Evolutionary conservation across 805 yeast genomes (phyloP), one percentile per base, ranked within the genome.

Genomic region (Candida peoriensis): DNA sequence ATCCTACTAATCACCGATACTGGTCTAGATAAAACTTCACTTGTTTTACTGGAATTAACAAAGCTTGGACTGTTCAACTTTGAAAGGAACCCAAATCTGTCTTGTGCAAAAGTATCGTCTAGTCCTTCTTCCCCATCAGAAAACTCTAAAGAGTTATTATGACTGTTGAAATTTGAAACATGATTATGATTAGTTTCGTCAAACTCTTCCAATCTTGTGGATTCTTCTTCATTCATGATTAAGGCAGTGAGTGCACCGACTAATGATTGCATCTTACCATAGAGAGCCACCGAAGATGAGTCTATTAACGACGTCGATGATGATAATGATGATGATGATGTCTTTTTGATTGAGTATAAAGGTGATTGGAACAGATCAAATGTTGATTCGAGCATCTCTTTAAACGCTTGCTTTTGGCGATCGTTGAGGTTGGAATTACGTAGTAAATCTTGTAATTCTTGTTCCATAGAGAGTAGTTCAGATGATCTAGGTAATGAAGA

Each of bases 381-480:
- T 1, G 47, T 46, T 1, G 51, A 35, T 7, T 39, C 34, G 13
- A 57, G 30, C 32, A 52, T 41, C 21, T 39, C 43, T 14, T 41
- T 26, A 24, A 54, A 46, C 5, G 57, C 47, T 14, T 23, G 8
- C 30, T 41, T 47, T 33, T 55, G 57, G 6, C 8, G 27, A 3
- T 11, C 16, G 3, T 40, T 32, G 6, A 49, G 23, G 11, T 30
- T 39, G 3, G 52, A 46, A 20, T 47, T 42, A 11, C 26, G 23
- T 8, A 58, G 29, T 6, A 57, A 42, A 9, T 52, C 52, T 5
- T 32, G 32, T 9, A 56, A 38, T 18, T 57, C 61, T 2, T 33
- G n/a, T 34, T 59, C 61, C 49, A 55, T 50, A 3, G 60, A 48
- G 2, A 58, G 37, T n/a, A 58, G 47, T n/a, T 58, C 60, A 22